Base-by-base conservation (phyloP, 208 protist species). In the Leishmania turanica region DNA sequence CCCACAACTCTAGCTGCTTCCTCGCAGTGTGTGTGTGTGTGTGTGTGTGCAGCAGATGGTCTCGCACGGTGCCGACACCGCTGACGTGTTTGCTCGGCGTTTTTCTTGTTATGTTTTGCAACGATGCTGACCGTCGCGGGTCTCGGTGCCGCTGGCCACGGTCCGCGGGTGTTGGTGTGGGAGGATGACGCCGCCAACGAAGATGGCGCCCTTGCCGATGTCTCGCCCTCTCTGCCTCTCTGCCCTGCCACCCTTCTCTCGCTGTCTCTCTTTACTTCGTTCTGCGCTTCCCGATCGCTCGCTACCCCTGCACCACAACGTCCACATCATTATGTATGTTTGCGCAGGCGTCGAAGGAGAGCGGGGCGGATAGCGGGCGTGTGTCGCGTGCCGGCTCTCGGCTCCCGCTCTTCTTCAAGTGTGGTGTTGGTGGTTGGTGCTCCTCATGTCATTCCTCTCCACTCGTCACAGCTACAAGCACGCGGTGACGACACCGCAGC, bases 191-290 rank as follows among this genome's bases (percentile, higher is more conserved):
- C 31, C 31, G 31, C 31, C 62, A 40, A 34, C 9, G 31, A 40
- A 40, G 27, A 84, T 24, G 84, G 65, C 21, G 74, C 54, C 3
- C 81, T 87, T 27, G 65, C 79, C 31, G 70, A 47, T 53, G 7
- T n/a, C 69, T 56, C 70, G 40, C 21, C 5, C 42, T 74, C 40
- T 74, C 37, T 27, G 11, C 3, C 40, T 17, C 13, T 53, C 2
- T 40, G n/a, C 24, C 31, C 15, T 45, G 7, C 45, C 40, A 19
- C 3, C 66, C 15, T 27, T 49, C 21, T 49, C 66, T n/a, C 19
- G 9, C 34, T 27, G 7, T 51, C 24, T 49, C 66, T 72, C 42
- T 49, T 31, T 51, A 21, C 7, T 21, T 49, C 9, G 21, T 45
- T 19, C 21, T 37, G 66, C 66, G 40, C 66, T 27, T 71, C 60